Conservation (phyloP, 1,139 yeast genomes). For the Pichia sp. region DNA sequence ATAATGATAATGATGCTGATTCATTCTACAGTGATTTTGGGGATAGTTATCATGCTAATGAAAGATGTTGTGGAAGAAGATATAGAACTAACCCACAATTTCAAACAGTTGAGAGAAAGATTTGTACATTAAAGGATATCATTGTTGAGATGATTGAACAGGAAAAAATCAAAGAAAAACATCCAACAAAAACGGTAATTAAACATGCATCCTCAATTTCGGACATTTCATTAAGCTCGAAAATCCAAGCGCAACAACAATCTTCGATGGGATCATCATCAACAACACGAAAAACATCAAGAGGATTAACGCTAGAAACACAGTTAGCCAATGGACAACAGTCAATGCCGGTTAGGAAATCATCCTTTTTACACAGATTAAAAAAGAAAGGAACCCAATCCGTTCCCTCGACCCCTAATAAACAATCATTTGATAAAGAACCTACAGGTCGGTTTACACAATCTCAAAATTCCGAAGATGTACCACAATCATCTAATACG, state of each 20-base stretch:
- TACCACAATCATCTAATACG: neutral
- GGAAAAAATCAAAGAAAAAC: neutral
- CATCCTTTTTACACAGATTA: slow-evolving; percentile 8
- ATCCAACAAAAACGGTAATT: neutral
- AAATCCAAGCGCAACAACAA: neutral
- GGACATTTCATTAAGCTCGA: neutral
- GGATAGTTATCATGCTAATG: neutral
- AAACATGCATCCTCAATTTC: neutral
- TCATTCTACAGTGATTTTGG: neutral
- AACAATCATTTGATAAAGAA: slow-evolving; percentile 1
- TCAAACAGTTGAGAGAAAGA: slow-evolving; percentile 17
- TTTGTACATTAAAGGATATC: slow-evolving; percentile 16
- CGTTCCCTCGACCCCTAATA: slow-evolving; percentile 6
- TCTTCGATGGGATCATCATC: neutral
- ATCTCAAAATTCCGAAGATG: neutral
- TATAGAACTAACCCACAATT: slow-evolving; percentile 15
- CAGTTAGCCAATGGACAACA: neutral
- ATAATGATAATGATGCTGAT: neutral
- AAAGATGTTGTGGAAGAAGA: neutral
- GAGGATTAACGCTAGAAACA: neutral
- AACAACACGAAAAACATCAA: neutral
- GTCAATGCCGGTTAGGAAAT: slow-evolving; percentile 3
- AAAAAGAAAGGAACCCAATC: slow-evolving; percentile 9
- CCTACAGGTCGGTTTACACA: neutral
- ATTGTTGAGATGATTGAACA: slow-evolving; percentile 6